Evolutionary conservation across 139 green algal species (phyloP).

Genomic region (Microglena sp.): DNA sequence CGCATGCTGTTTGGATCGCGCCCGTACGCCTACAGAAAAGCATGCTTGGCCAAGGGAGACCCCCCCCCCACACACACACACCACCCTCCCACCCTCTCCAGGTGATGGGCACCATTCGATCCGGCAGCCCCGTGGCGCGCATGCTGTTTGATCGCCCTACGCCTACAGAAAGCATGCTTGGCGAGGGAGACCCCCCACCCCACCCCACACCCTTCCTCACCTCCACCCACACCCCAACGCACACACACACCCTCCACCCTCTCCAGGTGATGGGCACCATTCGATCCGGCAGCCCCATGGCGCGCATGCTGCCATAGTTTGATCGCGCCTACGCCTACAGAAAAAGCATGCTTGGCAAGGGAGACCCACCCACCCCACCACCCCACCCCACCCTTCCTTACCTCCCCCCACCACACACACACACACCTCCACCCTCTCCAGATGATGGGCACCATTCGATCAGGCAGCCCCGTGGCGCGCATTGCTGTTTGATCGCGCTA

Average conservation of each 20-base stretch:
- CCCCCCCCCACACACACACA: too few relatives aligned
- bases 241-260: background rate
- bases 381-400: background rate
- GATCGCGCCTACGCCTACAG: conserved; percentile 68
- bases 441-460: background rate
- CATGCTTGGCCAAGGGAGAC: too few relatives aligned
- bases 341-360: too few relatives aligned
- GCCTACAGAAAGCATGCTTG: conserved; percentile 69
- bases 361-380: background rate
- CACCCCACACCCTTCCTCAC: too few relatives aligned
- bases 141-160: conserved; percentile 67
- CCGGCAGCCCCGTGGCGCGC: conserved; percentile 46
- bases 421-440: background rate
- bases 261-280: conserved; percentile 36
- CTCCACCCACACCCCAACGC: background rate
- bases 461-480: background rate
- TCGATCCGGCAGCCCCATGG: conserved; percentile 40
- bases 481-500: too few relatives aligned
- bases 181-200: too few relatives aligned
- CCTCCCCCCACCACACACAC: background rate
- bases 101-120: conserved; percentile 36
- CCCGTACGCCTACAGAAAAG: too few relatives aligned
- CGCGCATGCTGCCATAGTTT: conserved; percentile 65
- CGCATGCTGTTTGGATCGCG: too few relatives aligned
- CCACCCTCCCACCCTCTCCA: too few relatives aligned